Evolutionary conservation across 306 rosid genomes (phyloP), one percentile per base, ranked within the genome.

Genomic region (Cicer chorassanicum): DNA sequence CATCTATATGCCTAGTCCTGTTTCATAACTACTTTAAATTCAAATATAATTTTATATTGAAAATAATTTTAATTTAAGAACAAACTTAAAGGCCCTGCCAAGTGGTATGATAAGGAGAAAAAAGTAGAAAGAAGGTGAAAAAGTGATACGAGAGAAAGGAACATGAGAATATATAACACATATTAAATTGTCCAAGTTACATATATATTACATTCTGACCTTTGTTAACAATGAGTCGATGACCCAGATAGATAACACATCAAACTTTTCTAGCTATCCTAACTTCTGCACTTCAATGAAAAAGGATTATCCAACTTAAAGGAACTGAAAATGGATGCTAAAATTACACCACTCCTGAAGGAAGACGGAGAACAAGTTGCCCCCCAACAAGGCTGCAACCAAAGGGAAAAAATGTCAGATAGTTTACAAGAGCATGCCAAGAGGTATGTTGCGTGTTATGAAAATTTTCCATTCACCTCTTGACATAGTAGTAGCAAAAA

Each of bases 401-500:
- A 84, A 48, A 61, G 24, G 1, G 38, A 16, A 80, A 61, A 18
- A 29, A 2, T 2, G 77, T 82, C 44, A 85, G 81, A 49, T 51
- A 70, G 50, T 43, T 42, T 13, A 76, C 59, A 75, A 57, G 63
- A 44, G 73, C 15, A 56, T 50, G 46, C 48, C 34, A 54, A 73
- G 44, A 68, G 63, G 13, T 16, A 55, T 46, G 19, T 41, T 46
- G 56, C 42, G 46, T 68, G 62, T 59, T 49, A 45, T 24, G 39
- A 71, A 50, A 44, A 72, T 6, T 40, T 38, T 50, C 50, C 57
- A 68, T 70, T 39, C 61, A 90, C 96, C 96, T 90, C 75, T 84
- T 88, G 72, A 90, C 80, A 67, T 90, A 90, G 87, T 90, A 90
- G 84, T 90, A 90, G 80, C 96, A 90, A 77, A 90, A 90, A 79